Conservation (phyloP, 1,284 basidiomycete genomes). For the Ustilago sp. region DNA sequence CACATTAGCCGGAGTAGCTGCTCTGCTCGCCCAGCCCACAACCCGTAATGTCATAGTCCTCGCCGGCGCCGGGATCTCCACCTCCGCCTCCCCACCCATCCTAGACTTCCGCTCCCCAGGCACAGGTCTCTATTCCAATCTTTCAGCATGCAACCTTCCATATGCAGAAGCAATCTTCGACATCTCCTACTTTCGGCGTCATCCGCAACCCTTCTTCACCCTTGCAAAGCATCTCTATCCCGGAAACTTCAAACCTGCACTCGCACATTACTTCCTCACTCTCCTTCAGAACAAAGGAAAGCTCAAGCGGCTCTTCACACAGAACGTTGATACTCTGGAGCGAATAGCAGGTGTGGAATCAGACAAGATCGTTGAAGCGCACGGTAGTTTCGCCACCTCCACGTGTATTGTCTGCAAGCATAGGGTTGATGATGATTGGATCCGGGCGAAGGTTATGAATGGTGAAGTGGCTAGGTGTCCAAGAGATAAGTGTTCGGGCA, state of each 20-base stretch:
- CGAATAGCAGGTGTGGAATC: conserved; percentile 82
- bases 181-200: conserved; percentile 70
- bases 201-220: conserved; percentile 70
- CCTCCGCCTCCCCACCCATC: conserved; percentile 71
- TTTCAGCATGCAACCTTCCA: conserved; percentile 73
- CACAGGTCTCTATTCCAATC: conserved; percentile 74
- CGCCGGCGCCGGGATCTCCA: conserved; percentile 73
- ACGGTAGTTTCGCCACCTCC: conserved; percentile 76
- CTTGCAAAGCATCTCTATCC: conserved; percentile 85
- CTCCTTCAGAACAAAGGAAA: conserved; percentile 78
- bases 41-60: conserved; percentile 71
- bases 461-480: conserved; percentile 63
- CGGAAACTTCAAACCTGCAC: conserved; percentile 84
- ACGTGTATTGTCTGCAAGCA: conserved; percentile 60
- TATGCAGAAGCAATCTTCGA: conserved; percentile 75
- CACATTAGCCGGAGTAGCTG: conserved; percentile 41
- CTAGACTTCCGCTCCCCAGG: conserved; percentile 72
- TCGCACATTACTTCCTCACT: conserved; percentile 88
- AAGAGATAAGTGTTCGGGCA: conserved; percentile 25
- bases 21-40: conserved; percentile 30
- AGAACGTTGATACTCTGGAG: conserved; percentile 87
- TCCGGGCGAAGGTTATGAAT: conserved; percentile 47
- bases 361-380: conserved; percentile 87
- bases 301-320: conserved; percentile 83
- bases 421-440: conserved; percentile 54